phyloP scores from a whole-genome alignment of 139 green algal species.

The Coccomyxa sp. region DNA sequence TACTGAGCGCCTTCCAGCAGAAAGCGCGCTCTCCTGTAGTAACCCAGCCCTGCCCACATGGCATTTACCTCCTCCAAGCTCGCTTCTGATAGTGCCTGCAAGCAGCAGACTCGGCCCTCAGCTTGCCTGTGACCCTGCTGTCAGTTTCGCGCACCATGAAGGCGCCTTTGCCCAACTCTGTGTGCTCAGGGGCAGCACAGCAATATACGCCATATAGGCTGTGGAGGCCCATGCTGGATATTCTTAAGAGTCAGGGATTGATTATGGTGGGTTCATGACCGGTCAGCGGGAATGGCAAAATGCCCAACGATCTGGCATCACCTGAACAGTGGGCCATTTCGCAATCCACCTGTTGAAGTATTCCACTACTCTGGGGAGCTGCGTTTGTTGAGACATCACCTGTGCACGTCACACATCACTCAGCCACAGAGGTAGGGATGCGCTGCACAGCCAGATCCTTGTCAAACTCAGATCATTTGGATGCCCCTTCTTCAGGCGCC shows the following conservation, averaged over 20 bases:
- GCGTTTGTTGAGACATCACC: slow-evolving; percentile 97
- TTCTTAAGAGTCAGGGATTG: too few relatives aligned
- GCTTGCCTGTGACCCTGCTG: background rate
- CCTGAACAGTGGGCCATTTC: slow-evolving; percentile 78
- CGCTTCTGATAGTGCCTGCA: background rate
- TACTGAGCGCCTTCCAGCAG: slow-evolving; percentile 86
- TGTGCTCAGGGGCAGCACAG: too few relatives aligned
- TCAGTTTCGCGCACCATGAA: too few relatives aligned
- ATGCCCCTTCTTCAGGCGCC: too few relatives aligned
- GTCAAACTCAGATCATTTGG: too few relatives aligned
- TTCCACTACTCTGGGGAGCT: slow-evolving; percentile 43
- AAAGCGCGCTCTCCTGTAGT: slow-evolving; percentile 92
- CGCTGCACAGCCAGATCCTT: background rate
- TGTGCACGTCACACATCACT: slow-evolving; percentile 89
- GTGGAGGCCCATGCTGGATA: background rate
- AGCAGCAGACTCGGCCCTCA: background rate
- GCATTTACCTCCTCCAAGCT: slow-evolving; percentile 71
- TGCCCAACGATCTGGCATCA: too few relatives aligned
- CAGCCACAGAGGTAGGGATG: background rate
- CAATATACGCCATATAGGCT: background rate
- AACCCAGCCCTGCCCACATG: slow-evolving; percentile 92
- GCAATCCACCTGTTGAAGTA: slow-evolving; percentile 71
- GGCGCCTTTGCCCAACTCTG: background rate
- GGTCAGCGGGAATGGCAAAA: background rate
- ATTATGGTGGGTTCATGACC: too few relatives aligned